These are phyloP conservation scores for Plantago lanceolata DNA, from an alignment of 305 asterid species.

Conservation along the genomic window DNA sequence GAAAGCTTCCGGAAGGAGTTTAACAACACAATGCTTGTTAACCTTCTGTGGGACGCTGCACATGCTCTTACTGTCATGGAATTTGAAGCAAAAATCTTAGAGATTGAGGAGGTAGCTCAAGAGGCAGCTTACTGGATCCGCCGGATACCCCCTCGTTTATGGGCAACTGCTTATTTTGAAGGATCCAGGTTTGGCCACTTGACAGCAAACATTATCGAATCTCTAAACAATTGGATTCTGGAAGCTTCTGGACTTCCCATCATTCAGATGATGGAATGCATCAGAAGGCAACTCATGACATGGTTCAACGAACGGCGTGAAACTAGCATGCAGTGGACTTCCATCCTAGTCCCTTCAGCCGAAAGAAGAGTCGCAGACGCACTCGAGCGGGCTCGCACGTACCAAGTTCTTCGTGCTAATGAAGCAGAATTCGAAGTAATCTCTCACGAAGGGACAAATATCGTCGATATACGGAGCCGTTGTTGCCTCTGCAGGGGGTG, in stretches of 20 bases:
- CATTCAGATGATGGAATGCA: constrained; percentile 94
- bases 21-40: constrained; percentile 77
- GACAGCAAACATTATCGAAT: constrained; percentile 74
- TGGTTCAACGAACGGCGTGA: constrained; percentile 98
- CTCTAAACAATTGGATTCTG: constrained; percentile 69
- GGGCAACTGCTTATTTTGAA: constrained; percentile 92
- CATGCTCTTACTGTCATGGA: constrained; percentile 74
- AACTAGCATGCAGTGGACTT: constrained; percentile 93
- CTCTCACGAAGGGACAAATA: constrained; percentile 86
- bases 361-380: constrained; percentile 93
- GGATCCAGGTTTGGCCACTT: constrained; percentile 89
- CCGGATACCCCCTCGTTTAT: constrained; percentile 64
- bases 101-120: constrained; percentile 85
- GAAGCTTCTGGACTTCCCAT: constrained; percentile 95
- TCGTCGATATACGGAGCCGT: constrained; percentile 74
- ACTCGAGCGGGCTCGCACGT: constrained; percentile 82
- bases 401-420: constrained; percentile 91
- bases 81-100: constrained; percentile 68
- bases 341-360: constrained; percentile 83
- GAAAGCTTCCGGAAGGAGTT: constrained; percentile 88
- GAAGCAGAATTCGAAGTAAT: constrained; percentile 95
- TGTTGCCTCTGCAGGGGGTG: constrained; percentile 85
- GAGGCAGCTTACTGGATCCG: constrained; percentile 93
- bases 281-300: constrained; percentile 88
- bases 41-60: constrained; percentile 88